Conservation (phyloP, 257 asterid genomes). For the Penstemon davidsonii region DNA sequence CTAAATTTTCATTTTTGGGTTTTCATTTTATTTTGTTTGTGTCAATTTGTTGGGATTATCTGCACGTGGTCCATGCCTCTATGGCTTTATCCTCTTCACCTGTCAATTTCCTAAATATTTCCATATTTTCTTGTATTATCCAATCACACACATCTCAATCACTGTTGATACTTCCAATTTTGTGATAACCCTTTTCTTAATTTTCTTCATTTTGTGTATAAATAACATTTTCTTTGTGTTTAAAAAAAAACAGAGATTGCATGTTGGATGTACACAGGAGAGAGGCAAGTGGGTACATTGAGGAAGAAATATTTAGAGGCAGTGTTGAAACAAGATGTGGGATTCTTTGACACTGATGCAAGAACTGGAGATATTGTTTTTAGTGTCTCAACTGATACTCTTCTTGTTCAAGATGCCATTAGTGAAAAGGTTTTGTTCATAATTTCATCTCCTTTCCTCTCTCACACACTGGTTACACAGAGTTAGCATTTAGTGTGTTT, state of each 20-base stretch:
- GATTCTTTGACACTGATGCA: conserved; percentile 98
- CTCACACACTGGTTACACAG: conserved; percentile 17
- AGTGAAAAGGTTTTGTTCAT: conserved; percentile 76
- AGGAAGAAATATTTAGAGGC: conserved; percentile 94
- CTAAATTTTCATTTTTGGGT: not conserved
- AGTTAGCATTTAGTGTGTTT: conserved; percentile 25
- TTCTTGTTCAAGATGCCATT: conserved; percentile 98
- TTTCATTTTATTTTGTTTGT: not conserved
- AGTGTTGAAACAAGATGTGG: conserved; percentile 94
- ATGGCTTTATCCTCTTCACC: conserved; percentile 69
- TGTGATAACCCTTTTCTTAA: conserved; percentile 19
- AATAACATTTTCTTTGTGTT: conserved; percentile 8
- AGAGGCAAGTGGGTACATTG: conserved; percentile 84
- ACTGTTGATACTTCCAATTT: conserved; percentile 35
- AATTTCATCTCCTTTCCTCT: not conserved
- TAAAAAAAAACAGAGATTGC: conserved; percentile 62
- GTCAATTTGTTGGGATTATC: conserved; percentile 35
- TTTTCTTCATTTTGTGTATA: conserved; percentile 16
- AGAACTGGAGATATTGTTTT: conserved; percentile 97
- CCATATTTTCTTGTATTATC: conserved; percentile 46
- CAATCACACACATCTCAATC: conserved; percentile 62
- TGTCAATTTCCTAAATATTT: conserved; percentile 49
- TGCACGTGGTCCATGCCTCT: conserved; percentile 93
- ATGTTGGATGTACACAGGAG: conserved; percentile 98
- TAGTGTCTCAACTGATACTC: conserved; percentile 94